Conservation (phyloP, 192 early-diverging fungal species). For the Chytriomyces sp. region DNA sequence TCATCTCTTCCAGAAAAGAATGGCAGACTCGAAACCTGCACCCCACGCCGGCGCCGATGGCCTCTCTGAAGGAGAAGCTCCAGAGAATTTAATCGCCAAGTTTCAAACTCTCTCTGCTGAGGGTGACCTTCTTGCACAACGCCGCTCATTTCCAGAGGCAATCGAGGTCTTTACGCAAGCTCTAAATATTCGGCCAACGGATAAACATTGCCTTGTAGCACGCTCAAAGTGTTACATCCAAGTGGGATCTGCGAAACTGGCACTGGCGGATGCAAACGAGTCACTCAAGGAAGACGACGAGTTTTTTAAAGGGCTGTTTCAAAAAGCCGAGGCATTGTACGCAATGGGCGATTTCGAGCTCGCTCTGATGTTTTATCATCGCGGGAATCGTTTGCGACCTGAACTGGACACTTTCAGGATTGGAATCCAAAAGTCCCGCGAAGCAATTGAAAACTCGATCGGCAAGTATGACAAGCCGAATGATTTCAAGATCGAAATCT, state of each 20-base stretch:
- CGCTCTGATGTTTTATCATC: conserved; percentile 63
- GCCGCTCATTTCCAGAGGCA: conserved; percentile 47
- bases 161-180: conserved; percentile 57
- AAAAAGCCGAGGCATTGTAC: conserved; percentile 69
- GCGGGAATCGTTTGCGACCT: conserved; percentile 59
- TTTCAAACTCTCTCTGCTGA: conserved; percentile 62
- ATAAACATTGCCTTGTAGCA: conserved; percentile 65
- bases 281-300: conserved; percentile 52
- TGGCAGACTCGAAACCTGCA: not conserved
- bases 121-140: conserved; percentile 59
- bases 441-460: conserved; percentile 68
- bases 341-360: conserved; percentile 68
- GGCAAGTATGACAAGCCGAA: conserved; percentile 44
- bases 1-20: not conserved
- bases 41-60: not conserved
- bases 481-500: conserved; percentile 30
- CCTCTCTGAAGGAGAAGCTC: conserved; percentile 5
- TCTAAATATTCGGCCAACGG: conserved; percentile 56
- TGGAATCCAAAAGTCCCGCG: conserved; percentile 66
- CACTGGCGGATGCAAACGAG: conserved; percentile 59
- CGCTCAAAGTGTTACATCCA: conserved; percentile 63
- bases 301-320: conserved; percentile 62
- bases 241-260: conserved; percentile 50
- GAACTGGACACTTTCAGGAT: conserved; percentile 65
- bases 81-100: conserved; percentile 50